phyloP scores from a whole-genome alignment of 2,329 filamentous ascomycete species.

The Blumeriella jaapii region DNA sequence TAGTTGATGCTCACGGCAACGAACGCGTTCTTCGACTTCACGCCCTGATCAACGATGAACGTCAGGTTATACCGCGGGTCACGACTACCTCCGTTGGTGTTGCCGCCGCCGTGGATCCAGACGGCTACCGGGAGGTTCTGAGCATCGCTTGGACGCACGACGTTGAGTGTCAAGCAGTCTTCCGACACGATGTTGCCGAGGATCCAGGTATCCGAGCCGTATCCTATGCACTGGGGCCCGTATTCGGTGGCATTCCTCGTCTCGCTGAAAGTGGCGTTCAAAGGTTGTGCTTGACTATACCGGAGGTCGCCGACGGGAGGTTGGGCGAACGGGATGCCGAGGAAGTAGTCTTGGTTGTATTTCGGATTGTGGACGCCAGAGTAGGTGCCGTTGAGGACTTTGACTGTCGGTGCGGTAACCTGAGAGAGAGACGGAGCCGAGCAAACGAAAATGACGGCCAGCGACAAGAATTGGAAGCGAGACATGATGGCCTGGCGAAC shows the following conservation, averaged over 20 bases:
- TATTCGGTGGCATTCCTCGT: conserved; percentile 7
- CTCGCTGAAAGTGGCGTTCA: conserved; percentile 16
- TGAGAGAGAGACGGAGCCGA: too few species aligned
- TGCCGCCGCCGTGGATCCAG: conserved; percentile 38
- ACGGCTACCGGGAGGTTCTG: conserved; percentile 37
- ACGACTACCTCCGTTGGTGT: conserved; percentile 28
- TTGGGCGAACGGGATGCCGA: conserved; percentile 16
- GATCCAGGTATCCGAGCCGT: conserved; percentile 11
- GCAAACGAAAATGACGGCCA: too few species aligned
- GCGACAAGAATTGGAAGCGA: too few species aligned
- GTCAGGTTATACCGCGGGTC: conserved; percentile 46
- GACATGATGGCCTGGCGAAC: too few species aligned
- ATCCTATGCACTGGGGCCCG: conserved; percentile 11
- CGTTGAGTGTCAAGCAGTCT: conserved; percentile 43
- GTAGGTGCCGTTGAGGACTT: conserved; percentile 14
- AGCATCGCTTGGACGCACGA: conserved; percentile 36
- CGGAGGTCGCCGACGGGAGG: conserved; percentile 14
- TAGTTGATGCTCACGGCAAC: conserved; percentile 37
- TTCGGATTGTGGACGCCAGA: conserved; percentile 7
- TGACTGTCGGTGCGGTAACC: conserved; percentile 7
- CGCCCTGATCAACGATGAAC: conserved; percentile 38
- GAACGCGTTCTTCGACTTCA: conserved; percentile 32
- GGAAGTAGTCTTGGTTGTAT: conserved; percentile 17
- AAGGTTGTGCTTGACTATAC: conserved; percentile 8
- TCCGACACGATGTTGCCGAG: conserved; percentile 25